Evolutionary conservation across 2,329 filamentous ascomycete genomes (phyloP).

Genomic region (Ploettnerulaceae sp.): DNA sequence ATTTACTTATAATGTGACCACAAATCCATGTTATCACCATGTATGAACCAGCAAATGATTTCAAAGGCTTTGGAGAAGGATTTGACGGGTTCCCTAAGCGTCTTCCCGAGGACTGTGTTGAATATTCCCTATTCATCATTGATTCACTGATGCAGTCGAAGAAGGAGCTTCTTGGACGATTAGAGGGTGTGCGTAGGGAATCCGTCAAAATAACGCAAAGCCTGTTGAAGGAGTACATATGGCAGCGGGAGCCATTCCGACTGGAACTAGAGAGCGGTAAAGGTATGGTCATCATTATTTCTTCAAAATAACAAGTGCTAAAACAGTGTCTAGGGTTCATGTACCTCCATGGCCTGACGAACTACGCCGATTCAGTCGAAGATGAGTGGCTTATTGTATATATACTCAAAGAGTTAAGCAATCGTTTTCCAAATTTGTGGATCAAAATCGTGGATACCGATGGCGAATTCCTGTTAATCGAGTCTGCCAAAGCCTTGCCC

Average conservation of each 20-base stretch:
- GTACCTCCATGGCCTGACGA: slow-evolving; percentile 72
- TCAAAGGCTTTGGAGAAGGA: slow-evolving; percentile 62
- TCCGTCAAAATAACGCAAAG: slow-evolving; percentile 57
- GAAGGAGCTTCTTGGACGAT: slow-evolving; percentile 51
- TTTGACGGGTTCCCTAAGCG: slow-evolving; percentile 54
- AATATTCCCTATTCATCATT: slow-evolving; percentile 75
- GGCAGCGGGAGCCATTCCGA: slow-evolving; percentile 83
- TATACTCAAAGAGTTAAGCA: slow-evolving; percentile 75
- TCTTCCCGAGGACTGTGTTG: slow-evolving; percentile 77
- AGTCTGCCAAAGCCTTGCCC: slow-evolving; percentile 83
- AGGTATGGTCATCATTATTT: too few species aligned
- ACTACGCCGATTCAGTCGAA: slow-evolving; percentile 91
- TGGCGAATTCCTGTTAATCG: slow-evolving; percentile 91
- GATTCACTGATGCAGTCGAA: slow-evolving; percentile 51
- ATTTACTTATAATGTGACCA: neutral
- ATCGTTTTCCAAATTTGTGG: slow-evolving; percentile 69
- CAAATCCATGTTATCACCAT: slow-evolving; percentile 24
- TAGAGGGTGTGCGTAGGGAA: slow-evolving; percentile 69
- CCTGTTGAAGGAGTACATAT: slow-evolving; percentile 82
- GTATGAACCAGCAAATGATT: slow-evolving; percentile 45
- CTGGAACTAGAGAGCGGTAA: slow-evolving; percentile 51
- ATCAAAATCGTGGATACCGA: slow-evolving; percentile 79
- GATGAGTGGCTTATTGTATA: slow-evolving; percentile 98
- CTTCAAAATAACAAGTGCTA: too few species aligned
- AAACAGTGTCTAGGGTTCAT: slow-evolving; percentile 39